phyloP scores from a whole-genome alignment of 2,329 filamentous ascomycete species.

The Xylaria sp. region DNA sequence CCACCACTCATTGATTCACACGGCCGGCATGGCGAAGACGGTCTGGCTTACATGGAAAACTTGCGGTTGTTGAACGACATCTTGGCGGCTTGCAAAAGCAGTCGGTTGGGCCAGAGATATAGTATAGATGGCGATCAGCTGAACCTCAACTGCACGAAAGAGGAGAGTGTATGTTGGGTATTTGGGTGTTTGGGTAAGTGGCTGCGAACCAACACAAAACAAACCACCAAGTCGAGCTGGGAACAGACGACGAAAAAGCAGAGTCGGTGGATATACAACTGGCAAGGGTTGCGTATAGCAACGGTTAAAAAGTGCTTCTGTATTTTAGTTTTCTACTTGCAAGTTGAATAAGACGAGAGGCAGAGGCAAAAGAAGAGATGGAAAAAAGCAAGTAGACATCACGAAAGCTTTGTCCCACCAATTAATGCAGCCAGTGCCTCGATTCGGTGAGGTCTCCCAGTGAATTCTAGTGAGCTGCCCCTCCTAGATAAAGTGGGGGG shows the following conservation, averaged over 20 bases:
- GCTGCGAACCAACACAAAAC: neutral
- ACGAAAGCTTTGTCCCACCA: constrained; percentile 30
- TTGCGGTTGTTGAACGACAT: constrained; percentile 67
- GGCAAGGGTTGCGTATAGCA: neutral
- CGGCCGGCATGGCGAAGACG: constrained; percentile 2
- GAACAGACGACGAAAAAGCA: constrained; percentile 2
- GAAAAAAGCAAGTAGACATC: constrained; percentile 28
- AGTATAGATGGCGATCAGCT: constrained; percentile 11
- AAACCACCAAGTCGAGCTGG: neutral
- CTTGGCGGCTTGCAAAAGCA: constrained; percentile 43
- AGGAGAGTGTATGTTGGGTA: neutral
- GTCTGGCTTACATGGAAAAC: constrained; percentile 64
- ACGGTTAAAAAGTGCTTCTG: constrained; percentile 2
- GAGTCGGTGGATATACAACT: neutral
- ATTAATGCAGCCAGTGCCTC: constrained; percentile 20
- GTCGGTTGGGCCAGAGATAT: constrained; percentile 7
- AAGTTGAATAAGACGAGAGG: constrained; percentile 16
- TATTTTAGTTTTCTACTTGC: neutral
- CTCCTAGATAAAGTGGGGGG: constrained; percentile 31
- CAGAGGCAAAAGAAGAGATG: constrained; percentile 20
- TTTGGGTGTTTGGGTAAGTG: neutral
- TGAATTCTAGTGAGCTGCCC: neutral
- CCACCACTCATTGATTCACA: neutral
- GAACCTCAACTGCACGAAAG: constrained; percentile 11
- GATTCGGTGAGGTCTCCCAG: constrained; percentile 24